A percentile compares a stretch with the other conserved stretches of the same genome.
Conservation (phyloP, 345 rosid genomes). For the Boechera divaricarpa region DNA sequence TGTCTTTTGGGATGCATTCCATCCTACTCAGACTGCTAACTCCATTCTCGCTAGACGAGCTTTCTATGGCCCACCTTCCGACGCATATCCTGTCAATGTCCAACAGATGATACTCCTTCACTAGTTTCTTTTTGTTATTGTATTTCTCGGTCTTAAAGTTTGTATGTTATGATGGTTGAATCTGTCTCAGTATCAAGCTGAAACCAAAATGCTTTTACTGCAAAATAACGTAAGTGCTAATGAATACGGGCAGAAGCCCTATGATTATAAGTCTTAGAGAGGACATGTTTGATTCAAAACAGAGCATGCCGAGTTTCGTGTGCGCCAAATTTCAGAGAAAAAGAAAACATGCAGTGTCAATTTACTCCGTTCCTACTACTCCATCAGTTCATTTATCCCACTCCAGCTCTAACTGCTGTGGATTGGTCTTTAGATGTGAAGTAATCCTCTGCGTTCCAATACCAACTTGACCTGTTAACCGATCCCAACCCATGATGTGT, state of each 20-base stretch:
- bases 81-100: constrained; percentile 75
- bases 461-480: constrained; percentile 47
- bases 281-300: constrained; percentile 32
- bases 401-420: constrained; percentile 53
- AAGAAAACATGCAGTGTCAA: constrained; percentile 28
- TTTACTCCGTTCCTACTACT: constrained; percentile 21
- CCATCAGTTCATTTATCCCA: constrained; percentile 70
- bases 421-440: constrained; percentile 48
- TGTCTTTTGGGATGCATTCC: constrained; percentile 93
- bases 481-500: constrained; percentile 90
- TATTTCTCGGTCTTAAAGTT: constrained; percentile 14
- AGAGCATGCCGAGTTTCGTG: constrained; percentile 27
- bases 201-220: constrained; percentile 22
- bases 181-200: constrained; percentile 15
- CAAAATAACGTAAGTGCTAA: constrained; percentile 26
- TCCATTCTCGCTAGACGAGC: constrained; percentile 65
- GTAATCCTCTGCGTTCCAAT: constrained; percentile 35
- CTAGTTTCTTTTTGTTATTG: background rate
- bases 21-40: constrained; percentile 81
- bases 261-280: constrained; percentile 11
- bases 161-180: constrained; percentile 30
- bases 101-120: constrained; percentile 65
- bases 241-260: constrained; percentile 29
- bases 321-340: constrained; percentile 19
- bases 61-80: constrained; percentile 62